Evolutionary conservation across 768 basidiomycete genomes (phyloP), one percentile per base, ranked within the genome.

Genomic region (Leucosporidium creatinivorum): DNA sequence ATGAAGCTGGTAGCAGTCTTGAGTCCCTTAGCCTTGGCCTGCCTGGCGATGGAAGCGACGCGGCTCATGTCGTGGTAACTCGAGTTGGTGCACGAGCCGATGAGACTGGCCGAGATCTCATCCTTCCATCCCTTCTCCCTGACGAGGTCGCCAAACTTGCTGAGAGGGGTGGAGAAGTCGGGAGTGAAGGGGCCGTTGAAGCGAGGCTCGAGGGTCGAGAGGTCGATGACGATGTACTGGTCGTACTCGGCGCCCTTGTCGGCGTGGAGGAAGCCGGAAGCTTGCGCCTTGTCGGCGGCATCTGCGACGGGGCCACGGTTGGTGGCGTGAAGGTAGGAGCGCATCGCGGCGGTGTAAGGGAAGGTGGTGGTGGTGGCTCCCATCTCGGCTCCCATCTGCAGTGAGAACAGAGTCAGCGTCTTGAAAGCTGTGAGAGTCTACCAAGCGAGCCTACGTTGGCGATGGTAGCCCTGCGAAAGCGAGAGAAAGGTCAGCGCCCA

Each of bases 331-430:
- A 99, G 85, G 79, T 98, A 99, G 47, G 85, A 82, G 39, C 86
- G 83, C 94, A 98, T 98, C 75, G 85, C 85, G 23, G 84, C 79
- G 21, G 91, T 92, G 79, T 98, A 99, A 7, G 94, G 93, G 83
- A 99, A 99, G 9, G 89, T 91, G 1, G 93, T 94, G 0, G 96
- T 98, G 1, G 96, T 99, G n/a, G 96, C 96, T 49, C 96, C 96
- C n/a, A 98, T 93, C 81, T 99, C 96, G 18, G 96, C 96, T 60
- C 96, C 96, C 96, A 98, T 99, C 60, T 61, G 60, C n/a, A 17
- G 26, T n/a, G 6, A 31, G 49, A 9, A 7, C 4, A 1, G 18
- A 61, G 60, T 61, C 49, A 61, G 48, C 3, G 0, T 12, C 13
- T 23, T n/a, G n/a, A n/a, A n/a, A n/a, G 4, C 1, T 4, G 28